These are phyloP conservation scores for Didymella segeticola DNA, from an alignment of 2,329 filamentous ascomycete species.

Conservation along the genomic window DNA sequence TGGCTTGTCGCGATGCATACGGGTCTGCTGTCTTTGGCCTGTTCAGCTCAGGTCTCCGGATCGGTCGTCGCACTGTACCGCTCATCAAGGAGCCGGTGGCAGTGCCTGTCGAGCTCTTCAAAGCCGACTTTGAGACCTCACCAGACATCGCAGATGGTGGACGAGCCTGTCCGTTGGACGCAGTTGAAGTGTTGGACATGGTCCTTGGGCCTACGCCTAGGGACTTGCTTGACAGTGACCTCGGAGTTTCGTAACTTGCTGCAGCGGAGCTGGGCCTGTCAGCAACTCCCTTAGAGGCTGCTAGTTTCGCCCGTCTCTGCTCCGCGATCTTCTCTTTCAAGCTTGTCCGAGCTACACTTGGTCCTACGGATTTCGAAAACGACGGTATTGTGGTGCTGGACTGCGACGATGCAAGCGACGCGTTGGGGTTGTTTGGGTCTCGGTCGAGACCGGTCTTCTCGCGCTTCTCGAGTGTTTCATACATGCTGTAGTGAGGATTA, in stretches of 20 bases:
- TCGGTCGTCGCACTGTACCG: conserved; percentile 63
- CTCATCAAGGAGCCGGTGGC: conserved; percentile 60
- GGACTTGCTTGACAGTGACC: conserved; percentile 47
- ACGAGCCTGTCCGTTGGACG: conserved; percentile 38
- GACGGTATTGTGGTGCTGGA: conserved; percentile 50
- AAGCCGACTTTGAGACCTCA: conserved; percentile 40
- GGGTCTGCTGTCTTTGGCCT: conserved; percentile 63
- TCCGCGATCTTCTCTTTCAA: conserved; percentile 85
- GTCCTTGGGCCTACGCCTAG: conserved; percentile 32
- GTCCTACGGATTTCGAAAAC: conserved; percentile 56
- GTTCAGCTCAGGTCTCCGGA: conserved; percentile 53
- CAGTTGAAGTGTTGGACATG: conserved; percentile 37
- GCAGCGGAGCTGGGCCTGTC: conserved; percentile 66
- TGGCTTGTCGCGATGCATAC: conserved; percentile 52
- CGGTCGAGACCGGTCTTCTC: conserved; percentile 82
- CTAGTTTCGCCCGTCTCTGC: conserved; percentile 68
- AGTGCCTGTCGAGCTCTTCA: conserved; percentile 42
- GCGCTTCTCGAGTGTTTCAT: conserved; percentile 78
- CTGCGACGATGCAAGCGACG: conserved; percentile 57
- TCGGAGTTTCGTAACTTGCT: conserved; percentile 58
- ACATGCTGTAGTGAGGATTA: conserved; percentile 64
- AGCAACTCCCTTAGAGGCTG: conserved; percentile 51
- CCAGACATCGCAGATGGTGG: conserved; percentile 49
- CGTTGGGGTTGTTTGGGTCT: conserved; percentile 80
- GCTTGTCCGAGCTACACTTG: conserved; percentile 60